phyloP scores from a whole-genome alignment of 2,329 filamentous ascomycete genomes.

The Claviceps arundinis region DNA sequence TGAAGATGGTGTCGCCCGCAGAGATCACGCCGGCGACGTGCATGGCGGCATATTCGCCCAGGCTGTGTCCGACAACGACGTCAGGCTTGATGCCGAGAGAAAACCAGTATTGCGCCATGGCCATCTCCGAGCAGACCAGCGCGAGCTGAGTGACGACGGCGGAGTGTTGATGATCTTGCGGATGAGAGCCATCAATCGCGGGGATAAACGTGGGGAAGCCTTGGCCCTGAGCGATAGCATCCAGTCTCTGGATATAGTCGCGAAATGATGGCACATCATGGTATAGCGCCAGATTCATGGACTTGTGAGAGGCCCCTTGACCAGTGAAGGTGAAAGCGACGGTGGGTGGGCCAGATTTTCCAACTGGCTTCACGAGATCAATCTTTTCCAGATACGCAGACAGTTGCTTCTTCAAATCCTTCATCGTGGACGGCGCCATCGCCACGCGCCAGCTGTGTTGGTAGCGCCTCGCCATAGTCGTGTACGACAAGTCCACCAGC shows the following conservation, averaged over 20 bases:
- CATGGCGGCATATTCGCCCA: conserved; percentile 64
- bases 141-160: conserved; percentile 23
- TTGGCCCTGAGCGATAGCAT: conserved; percentile 17
- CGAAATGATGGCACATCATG: conserved; percentile 18
- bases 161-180: conserved; percentile 1
- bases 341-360: not conserved
- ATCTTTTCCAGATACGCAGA: not conserved
- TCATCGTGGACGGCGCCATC: conserved; percentile 19
- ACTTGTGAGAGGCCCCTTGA: conserved; percentile 25
- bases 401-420: not conserved
- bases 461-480: conserved; percentile 51
- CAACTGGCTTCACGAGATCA: not conserved
- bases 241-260: conserved; percentile 18
- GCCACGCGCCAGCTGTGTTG: conserved; percentile 46
- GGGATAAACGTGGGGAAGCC: conserved; percentile 25
- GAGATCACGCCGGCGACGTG: conserved; percentile 58
- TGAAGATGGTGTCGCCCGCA: conserved; percentile 55
- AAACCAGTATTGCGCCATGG: conserved; percentile 25
- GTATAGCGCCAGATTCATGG: conserved; percentile 22
- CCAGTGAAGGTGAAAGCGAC: conserved; percentile 32
- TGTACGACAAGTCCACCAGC: conserved; percentile 50
- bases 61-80: conserved; percentile 46
- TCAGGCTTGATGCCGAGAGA: conserved; percentile 38
- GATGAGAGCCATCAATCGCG: conserved; percentile 29
- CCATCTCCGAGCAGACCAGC: conserved; percentile 25